Conservation (phyloP, 768 basidiomycete genomes). For the Mycena belliarum region DNA sequence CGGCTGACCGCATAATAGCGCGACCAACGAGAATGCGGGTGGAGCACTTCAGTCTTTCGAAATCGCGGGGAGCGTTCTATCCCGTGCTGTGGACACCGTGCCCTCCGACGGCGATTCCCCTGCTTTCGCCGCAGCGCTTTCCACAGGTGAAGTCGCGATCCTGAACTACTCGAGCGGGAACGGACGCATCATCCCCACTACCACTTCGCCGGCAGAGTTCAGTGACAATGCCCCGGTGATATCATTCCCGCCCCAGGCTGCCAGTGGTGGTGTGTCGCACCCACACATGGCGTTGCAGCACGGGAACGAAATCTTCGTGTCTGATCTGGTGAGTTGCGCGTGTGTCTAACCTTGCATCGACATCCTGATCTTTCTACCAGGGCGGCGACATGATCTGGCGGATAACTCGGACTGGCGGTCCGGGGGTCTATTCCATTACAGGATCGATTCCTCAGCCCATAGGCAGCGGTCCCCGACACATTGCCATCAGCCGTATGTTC, state of each 20-base stretch:
- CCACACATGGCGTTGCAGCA: constrained; percentile 69
- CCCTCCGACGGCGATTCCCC: constrained; percentile 53
- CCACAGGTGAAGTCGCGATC: constrained; percentile 59
- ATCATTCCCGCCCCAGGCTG: constrained; percentile 50
- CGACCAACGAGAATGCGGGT: constrained; percentile 52
- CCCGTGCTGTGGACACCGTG: constrained; percentile 44
- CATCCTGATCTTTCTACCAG: constrained; percentile 30
- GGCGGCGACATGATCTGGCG: constrained; percentile 74
- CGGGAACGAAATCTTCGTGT: constrained; percentile 57
- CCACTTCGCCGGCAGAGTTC: constrained; percentile 35
- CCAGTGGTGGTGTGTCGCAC: constrained; percentile 53
- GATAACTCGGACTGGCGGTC: constrained; percentile 42
- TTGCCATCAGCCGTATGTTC: constrained; percentile 35
- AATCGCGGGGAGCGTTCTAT: constrained; percentile 49
- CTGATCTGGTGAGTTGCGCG: constrained; percentile 54
- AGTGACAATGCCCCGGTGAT: constrained; percentile 41
- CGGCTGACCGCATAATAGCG: constrained; percentile 37
- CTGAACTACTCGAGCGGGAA: constrained; percentile 62
- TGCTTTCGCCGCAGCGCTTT: constrained; percentile 50
- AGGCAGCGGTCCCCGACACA: constrained; percentile 68
- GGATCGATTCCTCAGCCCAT: constrained; percentile 60
- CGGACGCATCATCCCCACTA: constrained; percentile 52
- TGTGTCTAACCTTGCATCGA: not conserved
- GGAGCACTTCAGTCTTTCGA: constrained; percentile 61
- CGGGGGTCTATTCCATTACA: constrained; percentile 53